Percentiles rank a stretch among this genome's conserved stretches.
Conservation (phyloP, 345 rosid genomes). For the Combretum micranthum region DNA sequence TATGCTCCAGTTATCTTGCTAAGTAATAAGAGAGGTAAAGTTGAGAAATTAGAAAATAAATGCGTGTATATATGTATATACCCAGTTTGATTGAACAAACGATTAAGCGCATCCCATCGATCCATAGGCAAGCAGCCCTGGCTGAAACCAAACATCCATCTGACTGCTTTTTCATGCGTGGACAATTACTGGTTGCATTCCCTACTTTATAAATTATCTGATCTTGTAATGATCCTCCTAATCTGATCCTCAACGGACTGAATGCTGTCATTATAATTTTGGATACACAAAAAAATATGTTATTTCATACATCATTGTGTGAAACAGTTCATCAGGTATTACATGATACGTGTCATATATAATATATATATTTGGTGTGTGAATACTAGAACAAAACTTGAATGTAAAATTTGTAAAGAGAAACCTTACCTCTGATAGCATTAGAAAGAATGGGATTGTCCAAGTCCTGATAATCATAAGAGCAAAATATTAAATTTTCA, state of each 20-base stretch:
- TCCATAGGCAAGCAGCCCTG: slow-evolving; percentile 39
- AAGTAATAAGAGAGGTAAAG: not conserved
- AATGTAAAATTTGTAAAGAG: not conserved
- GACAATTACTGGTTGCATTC: slow-evolving; percentile 17
- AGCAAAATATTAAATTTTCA: too few relatives aligned
- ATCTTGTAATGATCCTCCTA: slow-evolving; percentile 46
- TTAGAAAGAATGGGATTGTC: slow-evolving; percentile 36
- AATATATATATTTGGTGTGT: too few relatives aligned
- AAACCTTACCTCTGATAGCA: slow-evolving; percentile 39
- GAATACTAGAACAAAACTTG: too few relatives aligned
- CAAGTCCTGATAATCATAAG: slow-evolving; percentile 31
- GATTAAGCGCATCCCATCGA: slow-evolving; percentile 48
- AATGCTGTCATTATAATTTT: slow-evolving; percentile 31
- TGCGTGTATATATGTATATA: too few relatives aligned
- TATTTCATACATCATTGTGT: too few relatives aligned
- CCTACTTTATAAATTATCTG: slow-evolving; percentile 40
- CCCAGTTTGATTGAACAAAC: slow-evolving; percentile 35
- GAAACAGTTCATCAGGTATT: too few relatives aligned
- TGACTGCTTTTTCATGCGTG: slow-evolving; percentile 14
- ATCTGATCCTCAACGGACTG: slow-evolving; percentile 31
- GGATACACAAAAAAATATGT: not conserved
- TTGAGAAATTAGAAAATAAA: not conserved
- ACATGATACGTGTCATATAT: too few relatives aligned
- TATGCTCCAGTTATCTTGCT: not conserved
- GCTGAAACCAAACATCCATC: slow-evolving; percentile 41